These are phyloP conservation scores for Nakazawaea holstii DNA, from an alignment of 805 yeast genomes.

Conservation along the genomic window DNA sequence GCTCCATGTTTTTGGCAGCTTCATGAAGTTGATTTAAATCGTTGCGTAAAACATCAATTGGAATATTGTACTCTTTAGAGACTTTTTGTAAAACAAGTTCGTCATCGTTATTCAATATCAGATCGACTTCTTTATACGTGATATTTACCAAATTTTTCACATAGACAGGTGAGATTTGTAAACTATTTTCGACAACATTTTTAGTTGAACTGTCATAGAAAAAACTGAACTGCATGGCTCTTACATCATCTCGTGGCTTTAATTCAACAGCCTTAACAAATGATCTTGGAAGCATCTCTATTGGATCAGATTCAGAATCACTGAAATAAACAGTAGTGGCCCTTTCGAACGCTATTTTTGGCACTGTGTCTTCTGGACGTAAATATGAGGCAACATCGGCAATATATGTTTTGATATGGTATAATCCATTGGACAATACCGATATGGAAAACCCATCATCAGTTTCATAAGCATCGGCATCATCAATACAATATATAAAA, in stretches of 20 bases:
- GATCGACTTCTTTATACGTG: conserved; percentile 64
- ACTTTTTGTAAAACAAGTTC: conserved; percentile 5
- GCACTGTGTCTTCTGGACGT: conserved; percentile 28
- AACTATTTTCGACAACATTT: conserved; percentile 18
- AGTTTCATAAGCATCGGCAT: conserved; percentile 75
- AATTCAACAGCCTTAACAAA: conserved; percentile 38
- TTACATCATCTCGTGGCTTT: conserved; percentile 44
- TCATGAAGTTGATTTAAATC: conserved; percentile 32
- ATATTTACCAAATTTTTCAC: conserved; percentile 43
- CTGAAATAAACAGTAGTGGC: conserved; percentile 73
- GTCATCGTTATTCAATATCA: conserved; percentile 30
- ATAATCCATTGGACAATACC: conserved; percentile 22
- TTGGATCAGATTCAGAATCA: conserved; percentile 35
- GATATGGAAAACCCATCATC: conserved; percentile 84
- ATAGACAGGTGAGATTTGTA: conserved; percentile 32
- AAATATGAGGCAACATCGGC: conserved; percentile 83
- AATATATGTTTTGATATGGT: conserved; percentile 60
- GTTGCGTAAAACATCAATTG: conserved; percentile 12
- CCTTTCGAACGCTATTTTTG: conserved; percentile 54
- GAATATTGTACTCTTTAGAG: conserved; percentile 7
- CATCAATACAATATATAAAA: conserved; percentile 79
- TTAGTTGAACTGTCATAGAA: conserved; percentile 21
- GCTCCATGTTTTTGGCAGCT: conserved; percentile 25
- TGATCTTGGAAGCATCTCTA: conserved; percentile 65
- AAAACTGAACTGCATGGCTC: conserved; percentile 42